These are phyloP conservation scores for Chenopodium album DNA, from an alignment of 148 eudicot species.

Conservation along the genomic window DNA sequence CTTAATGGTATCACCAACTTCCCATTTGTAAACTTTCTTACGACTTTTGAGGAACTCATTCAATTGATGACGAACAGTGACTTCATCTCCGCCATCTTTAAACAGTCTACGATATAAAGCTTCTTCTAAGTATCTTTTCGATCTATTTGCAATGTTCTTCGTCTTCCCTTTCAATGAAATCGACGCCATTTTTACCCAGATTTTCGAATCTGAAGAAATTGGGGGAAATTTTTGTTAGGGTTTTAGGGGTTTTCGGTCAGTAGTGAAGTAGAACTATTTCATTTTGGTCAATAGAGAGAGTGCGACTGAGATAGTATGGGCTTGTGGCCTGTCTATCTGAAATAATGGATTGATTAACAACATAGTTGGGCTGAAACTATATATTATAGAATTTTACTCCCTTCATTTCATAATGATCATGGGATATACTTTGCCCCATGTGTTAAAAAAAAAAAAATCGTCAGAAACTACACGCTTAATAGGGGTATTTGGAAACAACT, in stretches of 20 bases:
- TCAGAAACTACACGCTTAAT: too few relatives aligned
- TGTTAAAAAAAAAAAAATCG: too few relatives aligned
- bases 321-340: background rate
- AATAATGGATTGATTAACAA: background rate
- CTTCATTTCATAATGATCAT: too few relatives aligned
- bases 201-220: background rate
- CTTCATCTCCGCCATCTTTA: constrained; percentile 70
- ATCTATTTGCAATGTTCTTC: constrained; percentile 56
- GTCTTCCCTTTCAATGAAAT: constrained; percentile 41
- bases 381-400: too few relatives aligned
- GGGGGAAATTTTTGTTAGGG: constrained; percentile 11
- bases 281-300: background rate
- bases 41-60: constrained; percentile 60
- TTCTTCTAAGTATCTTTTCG: constrained; percentile 73
- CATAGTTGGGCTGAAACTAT: background rate
- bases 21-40: constrained; percentile 85
- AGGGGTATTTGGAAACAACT: too few relatives aligned
- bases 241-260: constrained; percentile 26
- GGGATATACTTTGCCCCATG: too few relatives aligned
- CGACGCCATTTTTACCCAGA: constrained; percentile 28
- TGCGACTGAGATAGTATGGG: background rate
- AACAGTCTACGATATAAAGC: constrained; percentile 67
- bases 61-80: constrained; percentile 58
- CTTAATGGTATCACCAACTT: constrained; percentile 79
- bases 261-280: background rate